These are phyloP conservation scores for Dendrobium officinale DNA, from an alignment of 106 monocot species.

Conservation along the genomic window DNA sequence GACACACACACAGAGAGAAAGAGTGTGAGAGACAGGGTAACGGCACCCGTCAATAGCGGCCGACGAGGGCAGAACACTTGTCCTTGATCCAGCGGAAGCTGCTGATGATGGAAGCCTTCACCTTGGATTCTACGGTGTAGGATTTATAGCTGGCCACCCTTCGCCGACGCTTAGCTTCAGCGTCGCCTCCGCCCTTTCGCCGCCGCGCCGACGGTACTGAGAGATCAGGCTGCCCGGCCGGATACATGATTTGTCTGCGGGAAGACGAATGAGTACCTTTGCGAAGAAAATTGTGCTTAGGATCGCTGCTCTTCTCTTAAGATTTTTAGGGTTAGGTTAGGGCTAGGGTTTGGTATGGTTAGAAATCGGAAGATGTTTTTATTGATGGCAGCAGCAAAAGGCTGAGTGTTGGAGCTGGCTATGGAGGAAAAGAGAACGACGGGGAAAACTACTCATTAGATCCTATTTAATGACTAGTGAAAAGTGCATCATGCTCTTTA, in stretches of 20 bases:
- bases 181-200: conserved; percentile 2
- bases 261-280: neutral
- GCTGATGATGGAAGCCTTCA: conserved; percentile 8
- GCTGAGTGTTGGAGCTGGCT: neutral
- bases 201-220: conserved; percentile 1
- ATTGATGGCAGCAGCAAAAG: neutral
- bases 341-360: neutral
- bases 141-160: conserved; percentile 16
- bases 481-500: too few relatives aligned
- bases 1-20: neutral
- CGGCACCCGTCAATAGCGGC: neutral
- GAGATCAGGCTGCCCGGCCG: neutral
- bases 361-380: neutral
- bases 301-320: neutral
- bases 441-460: too few relatives aligned
- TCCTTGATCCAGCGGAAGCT: conserved; percentile 18
- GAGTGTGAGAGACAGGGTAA: neutral
- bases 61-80: conserved; percentile 6
- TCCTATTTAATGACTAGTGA: too few relatives aligned
- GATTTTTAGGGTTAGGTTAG: neutral
- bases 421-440: too few relatives aligned
- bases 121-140: conserved; percentile 18
- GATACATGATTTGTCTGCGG: conserved; percentile 1
- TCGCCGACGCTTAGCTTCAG: conserved; percentile 16
- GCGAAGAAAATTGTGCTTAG: neutral